A percentile compares a stretch with the other conserved stretches of the same genome.
These are phyloP conservation scores for Shiraia bambusicola DNA, from an alignment of 2,329 filamentous ascomycete species.

Conservation along the genomic window DNA sequence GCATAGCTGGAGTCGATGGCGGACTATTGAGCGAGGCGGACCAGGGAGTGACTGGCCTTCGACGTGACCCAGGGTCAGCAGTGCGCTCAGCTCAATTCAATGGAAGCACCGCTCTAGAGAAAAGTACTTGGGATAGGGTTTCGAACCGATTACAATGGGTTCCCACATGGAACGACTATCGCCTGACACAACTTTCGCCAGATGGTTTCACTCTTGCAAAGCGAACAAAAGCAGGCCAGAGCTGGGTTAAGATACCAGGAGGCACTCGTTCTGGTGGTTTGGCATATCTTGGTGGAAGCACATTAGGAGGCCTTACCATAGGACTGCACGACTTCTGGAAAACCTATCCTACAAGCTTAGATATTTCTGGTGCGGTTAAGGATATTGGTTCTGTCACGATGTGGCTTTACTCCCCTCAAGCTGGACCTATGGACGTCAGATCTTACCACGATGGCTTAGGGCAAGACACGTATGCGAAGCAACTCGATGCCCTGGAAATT, in stretches of 20 bases:
- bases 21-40: conserved; percentile 61
- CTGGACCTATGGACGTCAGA: conserved; percentile 57
- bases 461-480: conserved; percentile 57
- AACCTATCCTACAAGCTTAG: conserved; percentile 60
- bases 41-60: conserved; percentile 61
- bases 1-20: conserved; percentile 57
- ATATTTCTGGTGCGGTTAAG: conserved; percentile 54
- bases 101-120: conserved; percentile 49
- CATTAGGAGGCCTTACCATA: conserved; percentile 59
- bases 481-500: conserved; percentile 62
- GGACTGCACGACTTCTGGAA: conserved; percentile 65
- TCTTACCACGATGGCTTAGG: conserved; percentile 62
- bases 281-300: conserved; percentile 61
- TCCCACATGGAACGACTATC: conserved; percentile 61
- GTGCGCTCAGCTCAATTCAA: conserved; percentile 55
- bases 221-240: conserved; percentile 58
- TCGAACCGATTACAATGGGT: conserved; percentile 57
- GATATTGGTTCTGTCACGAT: conserved; percentile 57
- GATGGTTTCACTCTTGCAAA: conserved; percentile 64
- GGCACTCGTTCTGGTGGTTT: conserved; percentile 59
- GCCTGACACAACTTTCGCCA: conserved; percentile 58
- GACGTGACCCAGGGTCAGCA: conserved; percentile 55
- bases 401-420: conserved; percentile 62
- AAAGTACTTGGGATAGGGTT: conserved; percentile 52
- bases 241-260: conserved; percentile 61